Base-by-base conservation (phyloP, 2,329 filamentous ascomycete genomes). In the Pyricularia sp. region DNA sequence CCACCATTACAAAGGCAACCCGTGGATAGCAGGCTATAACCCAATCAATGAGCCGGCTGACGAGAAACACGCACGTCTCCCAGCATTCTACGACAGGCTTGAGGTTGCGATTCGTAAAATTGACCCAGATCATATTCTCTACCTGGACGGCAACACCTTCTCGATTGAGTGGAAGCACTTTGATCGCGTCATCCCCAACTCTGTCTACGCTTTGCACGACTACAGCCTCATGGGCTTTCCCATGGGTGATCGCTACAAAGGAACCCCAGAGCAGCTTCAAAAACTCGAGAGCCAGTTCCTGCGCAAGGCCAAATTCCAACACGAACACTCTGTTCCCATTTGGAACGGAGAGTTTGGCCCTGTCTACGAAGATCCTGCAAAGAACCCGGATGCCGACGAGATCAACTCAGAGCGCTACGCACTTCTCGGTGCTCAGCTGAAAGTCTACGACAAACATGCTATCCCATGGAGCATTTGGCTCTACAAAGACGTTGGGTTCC, bases 391-490 rank as follows among this genome's bases (percentile, higher is more conserved):
- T 17, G 76, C 76, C 10, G 76, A 78, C 7, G 73, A 75, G 9
- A 79, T 79, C 65, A 83, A 84, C 68, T 73, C 79, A 67, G 77
- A 79, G 64, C 76, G 83, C 4, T 83, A 83, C 72, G 78, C 79
- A 31, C 76, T 85, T 42, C 77, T 85, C 4, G 79, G 79, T 14
- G 79, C 80, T 20, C 83, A 85, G 72, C 75, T 87, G 33, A 75
- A 76, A 12, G 82, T 87, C 61, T 87, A 87, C 73, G 81, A 83
- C 68, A 81, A 82, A 74, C 75, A 83, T 0, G 79, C 79, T 9
- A 80, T 83, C 3, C 82, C 81, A 64, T 89, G 86, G 87, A 83
- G 78, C 17, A 89, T 89, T 73, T 87, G 85, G 85, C 75, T 85
- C 0, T 87, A 86, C 75, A 87, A 87, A 73, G 84, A 87, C 69